Evolutionary conservation across 129 eudicot species (phyloP), one percentile per base, ranked within the genome.

Genomic region (Cynara cardunculus): DNA sequence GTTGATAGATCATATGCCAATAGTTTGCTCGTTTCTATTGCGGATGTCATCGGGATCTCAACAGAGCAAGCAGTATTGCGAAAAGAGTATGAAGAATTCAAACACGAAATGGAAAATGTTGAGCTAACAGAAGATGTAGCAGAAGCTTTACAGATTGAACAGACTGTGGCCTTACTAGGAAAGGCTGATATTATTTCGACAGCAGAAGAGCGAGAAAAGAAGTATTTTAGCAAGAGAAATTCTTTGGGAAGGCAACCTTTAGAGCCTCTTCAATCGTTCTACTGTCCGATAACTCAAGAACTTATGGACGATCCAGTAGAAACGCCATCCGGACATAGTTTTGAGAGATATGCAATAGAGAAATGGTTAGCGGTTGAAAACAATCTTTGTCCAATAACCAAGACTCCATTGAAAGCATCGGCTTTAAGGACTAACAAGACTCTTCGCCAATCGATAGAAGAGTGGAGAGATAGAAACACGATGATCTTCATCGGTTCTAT

Each of bases 261-360:
- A 28, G 91, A 88, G 34, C 86, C 91, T 19, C 76, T 88, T 25
- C 91, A 85, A 18, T 80, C 91, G 19, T 88, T 88, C 78, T 85
- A 72, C 69, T 88, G 91, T 59, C 91, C 89, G 4, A 85, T 88
- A 26, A 88, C 89, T 2, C 73, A 85, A 2, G 91, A 88, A 28
- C 81, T 88, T 21, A 88, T 88, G 91, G 89, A 61, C 34, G 91
- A 88, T 64, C 91, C 91, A 0, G 91, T 85, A 24, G 89, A 88
- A 62, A 85, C 89, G 37, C 84, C 87, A 1, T 22, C 73, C 0
- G 91, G 91, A 5, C 86, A 83, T 25, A 82, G 85, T 19, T 88
- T 88, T 27, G 91, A 88, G 73, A 72, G 89, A 27, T 19, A 26
- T 21, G 92, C 92, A 5, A 88, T 88, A 1, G 84, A 86, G 66